Evolutionary conservation across 257 asterid species (phyloP).

Genomic region (Salvia rosmarinus): DNA sequence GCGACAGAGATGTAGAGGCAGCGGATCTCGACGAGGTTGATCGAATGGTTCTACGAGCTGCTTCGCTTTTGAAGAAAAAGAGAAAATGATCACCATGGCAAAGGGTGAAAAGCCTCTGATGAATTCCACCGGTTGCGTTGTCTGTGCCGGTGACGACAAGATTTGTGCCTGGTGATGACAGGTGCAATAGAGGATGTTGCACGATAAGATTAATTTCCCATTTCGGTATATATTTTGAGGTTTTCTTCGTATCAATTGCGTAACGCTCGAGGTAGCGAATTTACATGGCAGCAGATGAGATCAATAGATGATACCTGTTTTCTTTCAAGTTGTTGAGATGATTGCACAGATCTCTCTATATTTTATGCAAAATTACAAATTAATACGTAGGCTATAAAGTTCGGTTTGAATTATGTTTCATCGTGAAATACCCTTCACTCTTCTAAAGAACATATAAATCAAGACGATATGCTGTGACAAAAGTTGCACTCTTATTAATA

Average conservation of each 20-base stretch:
- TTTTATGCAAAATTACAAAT: neutral
- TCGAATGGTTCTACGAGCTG: slow-evolving; percentile 71
- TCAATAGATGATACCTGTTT: neutral
- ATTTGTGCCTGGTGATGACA: neutral
- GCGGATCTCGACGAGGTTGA: slow-evolving; percentile 85
- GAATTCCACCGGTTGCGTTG: too few relatives aligned
- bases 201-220: neutral
- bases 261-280: too few relatives aligned
- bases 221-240: neutral
- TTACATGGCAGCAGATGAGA: neutral
- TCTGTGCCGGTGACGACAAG: neutral
- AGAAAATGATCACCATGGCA: slow-evolving; percentile 39
- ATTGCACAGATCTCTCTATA: neutral
- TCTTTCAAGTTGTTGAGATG: neutral
- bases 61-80: slow-evolving; percentile 81
- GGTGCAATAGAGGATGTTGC: neutral
- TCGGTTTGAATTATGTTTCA: too few relatives aligned
- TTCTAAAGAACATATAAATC: too few relatives aligned
- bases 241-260: neutral
- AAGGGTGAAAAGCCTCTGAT: neutral
- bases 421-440: too few relatives aligned
- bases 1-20: slow-evolving; percentile 42
- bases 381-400: neutral
- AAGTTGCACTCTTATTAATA: neutral
- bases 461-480: too few relatives aligned